Evolutionary conservation across 148 eudicot genomes (phyloP).

Genomic region (Rhododendron ovatum): DNA sequence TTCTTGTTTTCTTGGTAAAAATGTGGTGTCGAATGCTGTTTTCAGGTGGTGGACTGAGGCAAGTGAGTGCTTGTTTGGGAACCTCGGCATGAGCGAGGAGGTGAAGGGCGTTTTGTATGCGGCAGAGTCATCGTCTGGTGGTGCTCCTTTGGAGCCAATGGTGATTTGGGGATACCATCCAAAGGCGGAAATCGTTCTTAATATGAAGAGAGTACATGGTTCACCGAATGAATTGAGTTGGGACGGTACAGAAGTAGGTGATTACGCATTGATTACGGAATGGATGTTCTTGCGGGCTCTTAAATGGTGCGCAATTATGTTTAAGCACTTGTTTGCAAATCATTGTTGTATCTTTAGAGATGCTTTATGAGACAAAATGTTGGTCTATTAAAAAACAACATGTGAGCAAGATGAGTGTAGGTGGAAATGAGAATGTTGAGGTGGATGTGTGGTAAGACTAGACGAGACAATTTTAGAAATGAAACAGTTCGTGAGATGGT

Average conservation of each 20-base stretch:
- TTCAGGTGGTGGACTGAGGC: slow-evolving; percentile 71
- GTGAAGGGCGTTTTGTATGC: slow-evolving; percentile 33
- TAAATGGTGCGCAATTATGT: slow-evolving; percentile 43
- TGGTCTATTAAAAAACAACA: too few species aligned
- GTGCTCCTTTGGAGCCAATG: slow-evolving; percentile 3
- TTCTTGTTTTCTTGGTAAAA: neutral
- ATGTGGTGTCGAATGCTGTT: neutral
- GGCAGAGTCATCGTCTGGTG: slow-evolving; percentile 9
- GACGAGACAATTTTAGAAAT: too few species aligned
- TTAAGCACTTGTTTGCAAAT: neutral
- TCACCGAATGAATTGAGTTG: neutral
- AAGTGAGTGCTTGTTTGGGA: slow-evolving; percentile 22
- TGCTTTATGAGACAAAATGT: too few species aligned
- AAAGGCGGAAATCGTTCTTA: slow-evolving; percentile 43
- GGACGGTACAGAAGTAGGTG: slow-evolving; percentile 15
- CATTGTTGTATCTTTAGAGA: neutral
- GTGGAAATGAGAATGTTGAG: too few species aligned
- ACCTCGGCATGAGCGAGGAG: neutral
- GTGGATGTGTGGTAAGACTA: too few species aligned
- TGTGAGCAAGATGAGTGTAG: too few species aligned
- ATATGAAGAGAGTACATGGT: slow-evolving; percentile 33
- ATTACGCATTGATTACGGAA: slow-evolving; percentile 63
- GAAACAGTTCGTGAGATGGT: too few species aligned
- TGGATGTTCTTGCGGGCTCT: slow-evolving; percentile 77
- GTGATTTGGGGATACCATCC: slow-evolving; percentile 7